phyloP scores from a whole-genome alignment of 2,329 filamentous ascomycete genomes.

The Phaeophleospora eucalypticola region DNA sequence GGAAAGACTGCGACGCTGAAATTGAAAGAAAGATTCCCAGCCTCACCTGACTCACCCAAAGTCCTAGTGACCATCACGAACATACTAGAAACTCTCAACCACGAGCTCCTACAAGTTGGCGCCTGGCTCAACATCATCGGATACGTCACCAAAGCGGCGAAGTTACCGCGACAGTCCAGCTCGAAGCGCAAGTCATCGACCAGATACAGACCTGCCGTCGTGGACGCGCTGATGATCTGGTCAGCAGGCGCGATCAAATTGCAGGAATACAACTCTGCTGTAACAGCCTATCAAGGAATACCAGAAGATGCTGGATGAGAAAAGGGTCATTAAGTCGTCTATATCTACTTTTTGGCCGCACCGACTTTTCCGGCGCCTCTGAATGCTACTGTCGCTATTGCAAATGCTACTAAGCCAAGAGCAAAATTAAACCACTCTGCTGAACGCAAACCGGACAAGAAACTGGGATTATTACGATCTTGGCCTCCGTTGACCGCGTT shows the following conservation, averaged over 20 bases:
- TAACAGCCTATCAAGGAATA: conserved; percentile 32
- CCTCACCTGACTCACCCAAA: conserved; percentile 31
- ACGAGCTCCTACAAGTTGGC: conserved; percentile 65
- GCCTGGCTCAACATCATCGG: conserved; percentile 87
- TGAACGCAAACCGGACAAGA: conserved; percentile 37
- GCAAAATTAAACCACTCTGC: conserved; percentile 41
- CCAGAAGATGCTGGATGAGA: neutral
- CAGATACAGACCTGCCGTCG: conserved; percentile 24
- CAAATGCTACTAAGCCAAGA: conserved; percentile 33
- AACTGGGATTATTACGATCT: conserved; percentile 23
- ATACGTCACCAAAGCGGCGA: conserved; percentile 46
- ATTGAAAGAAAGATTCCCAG: conserved; percentile 64
- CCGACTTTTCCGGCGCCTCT: conserved; percentile 30
- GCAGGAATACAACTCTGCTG: conserved; percentile 63
- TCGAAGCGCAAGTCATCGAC: neutral
- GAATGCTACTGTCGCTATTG: conserved; percentile 33
- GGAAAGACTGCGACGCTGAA: conserved; percentile 57
- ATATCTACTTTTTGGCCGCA: conserved; percentile 17
- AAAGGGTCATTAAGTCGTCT: neutral
- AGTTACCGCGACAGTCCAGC: neutral
- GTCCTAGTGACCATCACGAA: conserved; percentile 68
- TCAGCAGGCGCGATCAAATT: conserved; percentile 68
- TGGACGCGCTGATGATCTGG: conserved; percentile 79
- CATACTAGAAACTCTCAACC: conserved; percentile 61
- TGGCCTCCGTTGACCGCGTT: conserved; percentile 30